These are phyloP conservation scores for Oryza rufipogon DNA, from an alignment of 176 grass and related monocot genomes.

Conservation along the genomic window DNA sequence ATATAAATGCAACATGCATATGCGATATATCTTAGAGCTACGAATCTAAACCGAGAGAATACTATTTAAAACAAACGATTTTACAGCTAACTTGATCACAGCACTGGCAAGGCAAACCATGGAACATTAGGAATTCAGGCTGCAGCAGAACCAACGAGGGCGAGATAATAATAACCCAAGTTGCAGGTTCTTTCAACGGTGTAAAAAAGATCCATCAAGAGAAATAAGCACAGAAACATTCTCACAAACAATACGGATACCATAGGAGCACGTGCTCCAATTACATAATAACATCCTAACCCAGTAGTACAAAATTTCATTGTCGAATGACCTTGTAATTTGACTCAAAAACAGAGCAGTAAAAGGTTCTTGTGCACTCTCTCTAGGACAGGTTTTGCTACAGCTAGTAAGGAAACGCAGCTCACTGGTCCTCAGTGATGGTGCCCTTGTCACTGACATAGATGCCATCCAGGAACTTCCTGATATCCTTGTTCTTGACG, in stretches of 20 bases:
- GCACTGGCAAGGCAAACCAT: not conserved
- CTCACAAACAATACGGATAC: constrained; percentile 16
- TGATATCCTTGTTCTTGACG: constrained; percentile 84
- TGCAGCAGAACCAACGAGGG: not conserved
- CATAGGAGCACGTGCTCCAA: constrained; percentile 26
- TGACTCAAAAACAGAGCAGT: constrained; percentile 17
- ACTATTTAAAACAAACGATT: not conserved
- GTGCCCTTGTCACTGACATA: constrained; percentile 75
- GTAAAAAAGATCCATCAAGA: not conserved
- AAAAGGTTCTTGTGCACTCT: constrained; percentile 10
- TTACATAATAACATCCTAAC: constrained; percentile 33
- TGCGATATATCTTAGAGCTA: no score
- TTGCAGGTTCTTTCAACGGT: not conserved
- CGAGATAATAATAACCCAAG: not conserved
- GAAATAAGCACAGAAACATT: not conserved
- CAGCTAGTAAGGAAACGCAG: constrained; percentile 27
- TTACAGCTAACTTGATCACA: not conserved
- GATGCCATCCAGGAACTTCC: constrained; percentile 83
- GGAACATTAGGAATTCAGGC: not conserved
- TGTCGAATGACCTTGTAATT: constrained; percentile 12
- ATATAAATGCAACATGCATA: no score
- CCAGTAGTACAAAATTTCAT: constrained; percentile 42
- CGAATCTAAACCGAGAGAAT: no score
- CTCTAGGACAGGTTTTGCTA: constrained; percentile 14
- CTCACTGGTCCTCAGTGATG: constrained; percentile 55